These are phyloP conservation scores for Immersiporthe knoxdaviesiana DNA, from an alignment of 2,329 filamentous ascomycete genomes.

Conservation along the genomic window DNA sequence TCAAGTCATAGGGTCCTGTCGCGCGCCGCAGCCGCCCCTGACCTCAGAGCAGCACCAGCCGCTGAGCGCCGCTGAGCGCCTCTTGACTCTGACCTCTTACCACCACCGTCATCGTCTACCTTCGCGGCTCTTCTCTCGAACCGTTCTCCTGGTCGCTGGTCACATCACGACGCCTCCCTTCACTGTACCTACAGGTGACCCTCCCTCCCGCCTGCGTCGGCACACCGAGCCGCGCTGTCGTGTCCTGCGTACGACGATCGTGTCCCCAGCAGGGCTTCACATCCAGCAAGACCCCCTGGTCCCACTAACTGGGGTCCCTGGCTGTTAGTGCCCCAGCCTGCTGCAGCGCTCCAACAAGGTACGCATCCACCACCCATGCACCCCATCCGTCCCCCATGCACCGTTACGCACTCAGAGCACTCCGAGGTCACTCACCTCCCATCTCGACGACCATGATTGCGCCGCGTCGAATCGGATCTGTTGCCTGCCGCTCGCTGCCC, in stretches of 20 bases:
- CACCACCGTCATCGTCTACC: constrained; percentile 2
- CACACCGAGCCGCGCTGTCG: constrained; percentile 1
- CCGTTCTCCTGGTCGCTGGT: neutral
- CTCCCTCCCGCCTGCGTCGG: constrained; percentile 7
- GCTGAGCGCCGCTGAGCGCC: neutral
- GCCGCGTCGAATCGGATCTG: constrained; percentile 26
- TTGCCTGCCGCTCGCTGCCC: constrained; percentile 25
- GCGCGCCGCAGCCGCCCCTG: neutral
- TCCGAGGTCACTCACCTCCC: constrained; percentile 27
- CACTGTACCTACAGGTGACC: neutral
- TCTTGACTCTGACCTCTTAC: constrained; percentile 1
- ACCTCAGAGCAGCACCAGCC: constrained; percentile 4
- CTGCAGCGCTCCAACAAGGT: constrained; percentile 17
- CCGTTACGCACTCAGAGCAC: constrained; percentile 14
- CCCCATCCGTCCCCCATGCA: constrained; percentile 14
- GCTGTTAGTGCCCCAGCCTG: constrained; percentile 16
- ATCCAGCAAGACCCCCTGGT: constrained; percentile 15
- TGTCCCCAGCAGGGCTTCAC: constrained; percentile 23
- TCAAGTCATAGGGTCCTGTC: constrained; percentile 1
- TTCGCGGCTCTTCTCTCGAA: neutral
- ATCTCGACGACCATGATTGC: constrained; percentile 25
- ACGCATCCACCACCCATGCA: constrained; percentile 24
- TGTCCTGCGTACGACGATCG: constrained; percentile 13
- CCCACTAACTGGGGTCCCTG: constrained; percentile 21
- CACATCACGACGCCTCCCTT: constrained; percentile 4